A percentile compares a stretch with the other conserved stretches of the same genome.
Conservation (phyloP, 2,329 filamentous ascomycete species). For the Colletotrichum falcatum region DNA sequence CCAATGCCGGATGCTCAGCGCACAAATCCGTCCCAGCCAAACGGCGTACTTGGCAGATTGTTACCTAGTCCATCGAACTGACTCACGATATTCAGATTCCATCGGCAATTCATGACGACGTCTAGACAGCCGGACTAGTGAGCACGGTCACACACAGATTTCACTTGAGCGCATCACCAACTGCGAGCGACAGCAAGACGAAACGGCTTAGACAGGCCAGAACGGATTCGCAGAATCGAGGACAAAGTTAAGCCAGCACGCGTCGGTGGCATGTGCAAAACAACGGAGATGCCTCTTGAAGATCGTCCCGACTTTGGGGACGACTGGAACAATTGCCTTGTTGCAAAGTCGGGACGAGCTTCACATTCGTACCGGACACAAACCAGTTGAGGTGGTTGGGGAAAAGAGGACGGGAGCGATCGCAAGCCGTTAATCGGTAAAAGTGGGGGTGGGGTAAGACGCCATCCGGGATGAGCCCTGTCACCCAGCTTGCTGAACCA, state of each 20-base stretch:
- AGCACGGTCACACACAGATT: no score
- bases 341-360: slow-evolving; percentile 12
- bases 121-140: background rate
- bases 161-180: background rate
- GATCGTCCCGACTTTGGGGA: background rate
- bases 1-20: background rate
- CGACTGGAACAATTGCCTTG: background rate
- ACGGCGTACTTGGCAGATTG: background rate
- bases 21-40: background rate
- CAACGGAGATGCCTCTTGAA: background rate
- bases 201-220: background rate
- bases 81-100: no score
- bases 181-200: background rate
- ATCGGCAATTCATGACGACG: no score
- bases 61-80: background rate
- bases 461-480: slow-evolving; percentile 15
- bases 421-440: slow-evolving; percentile 5
- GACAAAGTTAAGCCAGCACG: background rate
- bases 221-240: background rate
- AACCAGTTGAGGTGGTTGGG: no score
- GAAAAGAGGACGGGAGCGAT: no score
- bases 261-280: background rate
- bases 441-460: slow-evolving; percentile 15
- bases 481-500: background rate
- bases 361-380: no score